Evolutionary conservation across 495 filamentous ascomycete species (phyloP).

Genomic region (Talaromyces proteolyticus): DNA sequence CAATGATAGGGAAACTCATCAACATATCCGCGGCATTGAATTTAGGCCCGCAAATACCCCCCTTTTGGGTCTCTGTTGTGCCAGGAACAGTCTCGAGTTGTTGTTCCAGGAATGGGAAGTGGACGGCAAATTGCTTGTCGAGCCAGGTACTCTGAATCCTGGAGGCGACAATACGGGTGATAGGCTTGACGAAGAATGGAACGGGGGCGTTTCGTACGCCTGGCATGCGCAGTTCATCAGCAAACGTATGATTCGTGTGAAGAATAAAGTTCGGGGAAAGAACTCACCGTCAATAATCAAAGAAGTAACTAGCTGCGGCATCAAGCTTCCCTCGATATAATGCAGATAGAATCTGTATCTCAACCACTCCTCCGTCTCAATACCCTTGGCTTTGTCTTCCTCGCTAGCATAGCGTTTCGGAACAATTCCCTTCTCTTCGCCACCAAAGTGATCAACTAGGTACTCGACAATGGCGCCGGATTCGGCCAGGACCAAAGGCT

Average conservation of each 20-base stretch:
- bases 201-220: constrained; percentile 57
- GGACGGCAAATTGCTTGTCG: constrained; percentile 53
- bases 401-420: constrained; percentile 54
- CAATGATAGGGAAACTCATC: constrained; percentile 67
- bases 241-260: no score
- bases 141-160: constrained; percentile 57
- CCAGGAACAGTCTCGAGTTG: constrained; percentile 60
- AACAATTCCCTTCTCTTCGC: constrained; percentile 44
- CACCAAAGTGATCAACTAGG: constrained; percentile 66
- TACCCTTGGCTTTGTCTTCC: constrained; percentile 44
- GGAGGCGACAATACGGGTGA: constrained; percentile 58
- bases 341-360: constrained; percentile 75
- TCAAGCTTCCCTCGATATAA: constrained; percentile 75
- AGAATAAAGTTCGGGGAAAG: background rate
- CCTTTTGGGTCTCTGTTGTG: constrained; percentile 6
- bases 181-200: constrained; percentile 82
- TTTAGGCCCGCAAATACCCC: constrained; percentile 63
- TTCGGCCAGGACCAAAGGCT: constrained; percentile 69
- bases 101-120: constrained; percentile 67
- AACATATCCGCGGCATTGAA: constrained; percentile 79
- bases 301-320: constrained; percentile 58
- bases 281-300: constrained; percentile 52
- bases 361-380: constrained; percentile 71
- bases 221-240: constrained; percentile 14
- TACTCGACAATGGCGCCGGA: constrained; percentile 77